Evolutionary conservation across 768 basidiomycete genomes (phyloP).

Genomic region (Trametes elegans): DNA sequence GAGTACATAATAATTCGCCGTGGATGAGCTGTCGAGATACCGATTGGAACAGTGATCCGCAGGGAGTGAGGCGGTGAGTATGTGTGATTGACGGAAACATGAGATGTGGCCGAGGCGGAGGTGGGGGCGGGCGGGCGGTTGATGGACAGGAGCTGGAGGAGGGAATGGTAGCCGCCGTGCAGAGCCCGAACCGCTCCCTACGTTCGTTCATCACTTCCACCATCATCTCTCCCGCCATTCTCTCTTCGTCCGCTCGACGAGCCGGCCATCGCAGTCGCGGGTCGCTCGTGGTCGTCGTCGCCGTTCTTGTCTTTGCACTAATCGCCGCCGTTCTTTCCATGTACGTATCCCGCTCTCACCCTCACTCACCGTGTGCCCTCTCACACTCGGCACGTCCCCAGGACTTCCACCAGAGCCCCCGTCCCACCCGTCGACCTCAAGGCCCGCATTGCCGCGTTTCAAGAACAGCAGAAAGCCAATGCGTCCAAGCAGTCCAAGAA

Average conservation of each 20-base stretch:
- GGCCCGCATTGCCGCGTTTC: slow-evolving; percentile 80
- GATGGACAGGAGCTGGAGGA: neutral
- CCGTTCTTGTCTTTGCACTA: slow-evolving; percentile 11
- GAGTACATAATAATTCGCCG: too few relatives aligned
- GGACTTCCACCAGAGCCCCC: slow-evolving; percentile 26
- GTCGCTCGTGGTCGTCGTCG: slow-evolving; percentile 32
- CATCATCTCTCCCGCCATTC: slow-evolving; percentile 17
- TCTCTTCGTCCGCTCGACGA: slow-evolving; percentile 22
- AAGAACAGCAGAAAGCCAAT: slow-evolving; percentile 47
- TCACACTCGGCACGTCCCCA: slow-evolving; percentile 6
- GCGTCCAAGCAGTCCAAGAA: slow-evolving; percentile 18
- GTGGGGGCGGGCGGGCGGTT: slow-evolving; percentile 3
- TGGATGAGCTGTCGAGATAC: neutral
- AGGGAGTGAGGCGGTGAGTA: slow-evolving; percentile 7
- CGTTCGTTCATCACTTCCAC: slow-evolving; percentile 21
- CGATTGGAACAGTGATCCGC: slow-evolving; percentile 1
- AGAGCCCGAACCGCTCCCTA: slow-evolving; percentile 1
- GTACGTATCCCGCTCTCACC: slow-evolving; percentile 14
- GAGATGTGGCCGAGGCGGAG: neutral
- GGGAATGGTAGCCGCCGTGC: neutral
- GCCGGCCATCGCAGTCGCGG: slow-evolving; percentile 32
- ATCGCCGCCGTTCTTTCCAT: slow-evolving; percentile 23
- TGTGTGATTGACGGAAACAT: slow-evolving; percentile 14
- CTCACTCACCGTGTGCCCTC: slow-evolving; percentile 5
- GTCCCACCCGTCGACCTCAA: slow-evolving; percentile 54